Evolutionary conservation across 805 yeast species (phyloP).

Genomic region (Saccharomycopsis sp.): DNA sequence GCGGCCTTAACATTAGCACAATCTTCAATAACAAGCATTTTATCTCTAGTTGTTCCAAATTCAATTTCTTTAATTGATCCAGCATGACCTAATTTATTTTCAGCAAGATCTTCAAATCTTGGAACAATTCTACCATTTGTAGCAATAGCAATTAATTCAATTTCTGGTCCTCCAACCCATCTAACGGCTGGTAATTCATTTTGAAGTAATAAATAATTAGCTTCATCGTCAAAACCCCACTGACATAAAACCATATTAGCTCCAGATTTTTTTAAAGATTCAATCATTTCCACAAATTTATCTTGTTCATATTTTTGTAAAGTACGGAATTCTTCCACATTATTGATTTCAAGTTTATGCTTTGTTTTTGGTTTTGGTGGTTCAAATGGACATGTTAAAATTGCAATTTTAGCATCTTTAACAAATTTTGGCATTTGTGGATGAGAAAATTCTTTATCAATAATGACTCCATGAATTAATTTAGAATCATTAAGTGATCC

Average conservation of each 20-base stretch:
- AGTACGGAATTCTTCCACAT: conserved; percentile 88
- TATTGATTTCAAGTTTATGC: conserved; percentile 95
- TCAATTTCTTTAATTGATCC: conserved; percentile 79
- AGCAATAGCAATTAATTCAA: conserved; percentile 93
- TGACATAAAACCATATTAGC: conserved; percentile 95
- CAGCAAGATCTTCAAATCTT: conserved; percentile 81
- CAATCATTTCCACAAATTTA: conserved; percentile 85
- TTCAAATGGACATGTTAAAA: conserved; percentile 96
- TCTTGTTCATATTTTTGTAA: conserved; percentile 88
- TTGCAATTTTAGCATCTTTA: conserved; percentile 78
- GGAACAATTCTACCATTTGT: conserved; percentile 97
- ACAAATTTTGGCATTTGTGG: conserved; percentile 88
- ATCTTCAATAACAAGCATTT: conserved; percentile 91
- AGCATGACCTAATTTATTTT: conserved; percentile 79
- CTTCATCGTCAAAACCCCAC: conserved; percentile 87
- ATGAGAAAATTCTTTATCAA: conserved; percentile 95
- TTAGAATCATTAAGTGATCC: conserved; percentile 83
- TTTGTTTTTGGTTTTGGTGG: conserved; percentile 99
- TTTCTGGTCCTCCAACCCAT: conserved; percentile 94
- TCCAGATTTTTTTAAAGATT: conserved; percentile 75
- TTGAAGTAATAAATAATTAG: conserved; percentile 68
- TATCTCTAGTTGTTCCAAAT: conserved; percentile 92
- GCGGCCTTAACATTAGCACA: conserved; percentile 93
- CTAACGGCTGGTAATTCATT: conserved; percentile 91
- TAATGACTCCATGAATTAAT: conserved; percentile 80